A percentile compares a stretch with the other conserved stretches of the same genome.
Conservation (phyloP, 192 early-diverging fungal genomes). For the Coemansia sp. region DNA sequence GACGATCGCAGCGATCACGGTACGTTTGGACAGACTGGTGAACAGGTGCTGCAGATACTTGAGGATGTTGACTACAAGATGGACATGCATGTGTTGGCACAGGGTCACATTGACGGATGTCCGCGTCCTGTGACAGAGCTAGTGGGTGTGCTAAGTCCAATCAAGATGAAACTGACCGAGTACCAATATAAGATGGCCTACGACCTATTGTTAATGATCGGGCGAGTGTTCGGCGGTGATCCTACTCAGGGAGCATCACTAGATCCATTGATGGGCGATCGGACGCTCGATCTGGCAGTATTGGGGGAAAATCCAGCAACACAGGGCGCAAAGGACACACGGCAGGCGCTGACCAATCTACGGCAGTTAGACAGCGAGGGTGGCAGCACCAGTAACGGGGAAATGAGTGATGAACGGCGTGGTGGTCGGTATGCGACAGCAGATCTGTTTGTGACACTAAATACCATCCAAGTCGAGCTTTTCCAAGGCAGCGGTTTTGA, state of each 20-base stretch:
- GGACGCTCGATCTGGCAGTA: slow-evolving; percentile 27
- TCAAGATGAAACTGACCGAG: slow-evolving; percentile 75
- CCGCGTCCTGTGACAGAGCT: slow-evolving; percentile 63
- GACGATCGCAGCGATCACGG: slow-evolving; percentile 50
- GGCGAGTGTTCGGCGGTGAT: slow-evolving; percentile 38
- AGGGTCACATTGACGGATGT: slow-evolving; percentile 56
- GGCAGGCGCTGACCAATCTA: slow-evolving; percentile 44
- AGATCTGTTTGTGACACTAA: slow-evolving; percentile 63
- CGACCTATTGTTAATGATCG: slow-evolving; percentile 49
- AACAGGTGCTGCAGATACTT: slow-evolving; percentile 68
- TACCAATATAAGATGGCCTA: slow-evolving; percentile 83
- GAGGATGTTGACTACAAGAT: slow-evolving; percentile 77
- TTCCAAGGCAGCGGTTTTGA: slow-evolving; percentile 62
- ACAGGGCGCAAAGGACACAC: slow-evolving; percentile 21
- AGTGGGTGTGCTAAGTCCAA: slow-evolving; percentile 65
- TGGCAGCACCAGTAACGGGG: not conserved
- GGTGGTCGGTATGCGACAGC: slow-evolving; percentile 39
- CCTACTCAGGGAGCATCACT: slow-evolving; percentile 19
- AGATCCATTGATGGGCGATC: slow-evolving; percentile 32
- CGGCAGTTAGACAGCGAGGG: slow-evolving; percentile 21
- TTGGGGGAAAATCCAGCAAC: slow-evolving; percentile 48
- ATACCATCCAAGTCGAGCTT: slow-evolving; percentile 80
- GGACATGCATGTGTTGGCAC: slow-evolving; percentile 64
- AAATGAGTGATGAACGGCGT: slow-evolving; percentile 6
- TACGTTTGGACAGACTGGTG: slow-evolving; percentile 40